Conservation (phyloP, 2,329 filamentous ascomycete genomes). For the Venturia carpophila region DNA sequence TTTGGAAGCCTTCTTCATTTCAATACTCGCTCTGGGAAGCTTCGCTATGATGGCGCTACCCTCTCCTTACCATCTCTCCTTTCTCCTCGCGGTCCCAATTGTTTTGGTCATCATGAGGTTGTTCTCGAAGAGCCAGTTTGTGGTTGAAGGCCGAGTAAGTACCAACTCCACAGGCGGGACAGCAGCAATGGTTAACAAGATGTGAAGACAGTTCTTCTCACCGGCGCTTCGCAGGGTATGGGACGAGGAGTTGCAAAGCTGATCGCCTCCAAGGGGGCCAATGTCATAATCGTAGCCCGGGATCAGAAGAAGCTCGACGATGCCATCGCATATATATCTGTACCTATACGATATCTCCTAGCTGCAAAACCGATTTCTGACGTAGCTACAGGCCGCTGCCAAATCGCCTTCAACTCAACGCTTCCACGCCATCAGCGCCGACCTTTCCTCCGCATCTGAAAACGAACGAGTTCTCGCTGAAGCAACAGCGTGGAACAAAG, state of each 20-base stretch:
- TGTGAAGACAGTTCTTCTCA: conserved; percentile 75
- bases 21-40: not conserved
- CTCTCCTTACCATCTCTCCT: conserved; percentile 13
- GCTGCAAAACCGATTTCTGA: not conserved
- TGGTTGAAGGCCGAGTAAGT: conserved; percentile 72
- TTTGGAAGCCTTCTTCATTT: not conserved
- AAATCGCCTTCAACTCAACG: conserved; percentile 59
- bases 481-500: conserved; percentile 70
- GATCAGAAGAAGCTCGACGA: conserved; percentile 65
- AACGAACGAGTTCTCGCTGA: conserved; percentile 62
- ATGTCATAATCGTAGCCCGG: conserved; percentile 77
- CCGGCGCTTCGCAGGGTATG: conserved; percentile 89
- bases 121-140: conserved; percentile 67
- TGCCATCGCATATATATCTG: conserved; percentile 59
- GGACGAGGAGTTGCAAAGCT: conserved; percentile 67
- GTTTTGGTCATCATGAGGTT: conserved; percentile 54
- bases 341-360: conserved; percentile 28
- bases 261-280: conserved; percentile 75
- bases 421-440: conserved; percentile 77
- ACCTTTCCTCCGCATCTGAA: conserved; percentile 65
- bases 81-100: conserved; percentile 12
- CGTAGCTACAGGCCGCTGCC: conserved; percentile 50
- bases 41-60: not conserved
- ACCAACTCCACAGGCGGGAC: not conserved
- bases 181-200: conserved; percentile 17